Evolutionary conservation across 257 asterid species (phyloP).

Genomic region (Datura wrightii): DNA sequence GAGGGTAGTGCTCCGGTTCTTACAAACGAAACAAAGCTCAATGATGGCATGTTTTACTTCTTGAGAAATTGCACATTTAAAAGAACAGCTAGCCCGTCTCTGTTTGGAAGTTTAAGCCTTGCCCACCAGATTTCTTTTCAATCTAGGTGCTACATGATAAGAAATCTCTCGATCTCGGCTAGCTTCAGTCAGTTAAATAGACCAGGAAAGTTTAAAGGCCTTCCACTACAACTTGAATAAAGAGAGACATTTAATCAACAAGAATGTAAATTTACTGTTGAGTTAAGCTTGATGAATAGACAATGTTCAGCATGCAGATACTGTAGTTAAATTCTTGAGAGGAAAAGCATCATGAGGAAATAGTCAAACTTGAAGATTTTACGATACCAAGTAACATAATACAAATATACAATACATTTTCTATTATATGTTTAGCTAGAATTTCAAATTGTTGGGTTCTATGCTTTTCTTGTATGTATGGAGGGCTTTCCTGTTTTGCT

Average conservation of each 20-base stretch:
- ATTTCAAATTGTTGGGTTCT: not conserved
- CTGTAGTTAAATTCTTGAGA: not conserved
- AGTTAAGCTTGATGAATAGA: not conserved
- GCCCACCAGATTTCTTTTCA: not conserved
- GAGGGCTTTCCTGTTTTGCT: not conserved
- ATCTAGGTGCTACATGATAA: not conserved
- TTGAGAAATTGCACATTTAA: not conserved
- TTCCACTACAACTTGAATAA: not conserved
- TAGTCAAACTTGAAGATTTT: not conserved
- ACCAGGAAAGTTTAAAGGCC: not conserved
- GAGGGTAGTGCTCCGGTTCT: not conserved
- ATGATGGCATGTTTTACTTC: not conserved
- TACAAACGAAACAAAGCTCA: not conserved
- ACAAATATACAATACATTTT: not conserved
- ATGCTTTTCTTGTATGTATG: not conserved
- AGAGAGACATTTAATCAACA: not conserved
- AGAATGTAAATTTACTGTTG: not conserved
- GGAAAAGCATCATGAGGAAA: not conserved
- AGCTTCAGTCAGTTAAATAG: not conserved
- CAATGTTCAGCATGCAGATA: not conserved
- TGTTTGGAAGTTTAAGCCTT: not conserved
- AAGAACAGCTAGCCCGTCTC: not conserved
- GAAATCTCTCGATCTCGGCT: not conserved
- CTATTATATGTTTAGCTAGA: not conserved
- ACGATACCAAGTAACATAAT: slow-evolving; percentile 6